Evolutionary conservation across 345 rosid genomes (phyloP).

Genomic region (Bruguiera parviflora): DNA sequence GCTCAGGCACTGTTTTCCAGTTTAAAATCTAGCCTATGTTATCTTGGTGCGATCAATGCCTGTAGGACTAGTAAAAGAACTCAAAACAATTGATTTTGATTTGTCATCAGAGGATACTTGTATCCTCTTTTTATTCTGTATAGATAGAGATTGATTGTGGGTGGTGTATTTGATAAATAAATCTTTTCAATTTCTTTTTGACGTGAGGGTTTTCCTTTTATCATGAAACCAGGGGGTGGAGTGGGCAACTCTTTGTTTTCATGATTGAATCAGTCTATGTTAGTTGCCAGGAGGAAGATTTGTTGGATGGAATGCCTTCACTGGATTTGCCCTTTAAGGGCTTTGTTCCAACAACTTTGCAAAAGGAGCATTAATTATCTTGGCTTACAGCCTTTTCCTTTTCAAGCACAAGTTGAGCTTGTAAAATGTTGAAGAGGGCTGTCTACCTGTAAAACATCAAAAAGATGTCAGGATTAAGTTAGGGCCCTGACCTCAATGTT

Average conservation of each 20-base stretch:
- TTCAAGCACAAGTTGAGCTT: constrained; percentile 17
- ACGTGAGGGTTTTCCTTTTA: constrained; percentile 39
- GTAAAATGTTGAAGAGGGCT: constrained; percentile 22
- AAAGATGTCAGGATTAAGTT: constrained; percentile 18
- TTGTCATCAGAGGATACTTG: constrained; percentile 5
- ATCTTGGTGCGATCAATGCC: background rate
- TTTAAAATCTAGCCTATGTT: background rate
- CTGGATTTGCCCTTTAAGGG: constrained; percentile 24
- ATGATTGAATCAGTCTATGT: constrained; percentile 36
- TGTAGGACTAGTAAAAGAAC: constrained; percentile 1
- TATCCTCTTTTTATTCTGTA: constrained; percentile 13
- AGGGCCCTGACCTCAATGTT: background rate
- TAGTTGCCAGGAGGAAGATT: constrained; percentile 36
- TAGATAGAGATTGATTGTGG: constrained; percentile 20
- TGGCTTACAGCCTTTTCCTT: constrained; percentile 15
- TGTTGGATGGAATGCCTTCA: constrained; percentile 41
- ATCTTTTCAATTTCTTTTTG: constrained; percentile 44
- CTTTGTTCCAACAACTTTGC: constrained; percentile 39
- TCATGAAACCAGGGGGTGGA: constrained; percentile 48
- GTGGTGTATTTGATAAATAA: constrained; percentile 20
- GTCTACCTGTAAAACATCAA: constrained; percentile 16
- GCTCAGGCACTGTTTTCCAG: background rate
- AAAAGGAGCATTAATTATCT: constrained; percentile 25
- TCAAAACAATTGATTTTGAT: constrained; percentile 3
- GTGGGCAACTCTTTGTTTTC: constrained; percentile 39